Conservation (phyloP, 805 yeast genomes). For the Metschnikowia corniflorae region DNA sequence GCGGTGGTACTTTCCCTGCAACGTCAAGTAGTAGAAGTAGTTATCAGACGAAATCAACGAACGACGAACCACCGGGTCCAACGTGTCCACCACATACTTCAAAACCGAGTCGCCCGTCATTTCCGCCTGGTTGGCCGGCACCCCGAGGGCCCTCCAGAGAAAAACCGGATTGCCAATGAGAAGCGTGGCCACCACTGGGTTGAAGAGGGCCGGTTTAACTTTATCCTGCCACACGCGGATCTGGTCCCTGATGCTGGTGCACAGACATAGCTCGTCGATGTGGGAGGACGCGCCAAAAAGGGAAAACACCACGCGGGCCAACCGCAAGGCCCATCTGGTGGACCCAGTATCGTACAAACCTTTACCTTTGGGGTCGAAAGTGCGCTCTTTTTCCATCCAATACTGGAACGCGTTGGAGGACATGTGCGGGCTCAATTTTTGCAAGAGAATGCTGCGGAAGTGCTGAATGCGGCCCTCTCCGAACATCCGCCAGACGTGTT, state of each 20-base stretch:
- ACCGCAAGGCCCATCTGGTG: conserved; percentile 79
- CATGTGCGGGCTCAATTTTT: conserved; percentile 61
- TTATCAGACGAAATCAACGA: conserved; percentile 67
- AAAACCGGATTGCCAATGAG: conserved; percentile 81
- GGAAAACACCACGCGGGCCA: conserved; percentile 59
- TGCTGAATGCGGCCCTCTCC: conserved; percentile 67
- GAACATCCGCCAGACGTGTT: conserved; percentile 69
- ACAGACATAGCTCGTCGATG: conserved; percentile 53
- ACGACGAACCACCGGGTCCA: conserved; percentile 68
- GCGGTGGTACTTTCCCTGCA: conserved; percentile 57
- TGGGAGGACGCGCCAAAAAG: conserved; percentile 49
- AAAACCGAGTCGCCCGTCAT: conserved; percentile 73
- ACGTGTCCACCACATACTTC: conserved; percentile 70
- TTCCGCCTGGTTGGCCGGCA: conserved; percentile 77
- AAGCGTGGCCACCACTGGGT: conserved; percentile 62
- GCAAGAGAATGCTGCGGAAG: conserved; percentile 35
- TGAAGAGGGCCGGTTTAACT: conserved; percentile 67
- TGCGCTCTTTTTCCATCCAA: conserved; percentile 62
- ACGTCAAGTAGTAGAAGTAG: conserved; percentile 70
- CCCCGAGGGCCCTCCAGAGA: conserved; percentile 88
- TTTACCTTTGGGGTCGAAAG: conserved; percentile 51
- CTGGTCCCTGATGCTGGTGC: conserved; percentile 62
- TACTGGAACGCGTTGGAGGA: conserved; percentile 80
- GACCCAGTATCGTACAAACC: conserved; percentile 82
- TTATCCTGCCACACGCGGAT: conserved; percentile 56